Evolutionary conservation across 192 early-diverging fungal species (phyloP), one percentile per base, ranked within the genome.

Genomic region (Podila minutissima): DNA sequence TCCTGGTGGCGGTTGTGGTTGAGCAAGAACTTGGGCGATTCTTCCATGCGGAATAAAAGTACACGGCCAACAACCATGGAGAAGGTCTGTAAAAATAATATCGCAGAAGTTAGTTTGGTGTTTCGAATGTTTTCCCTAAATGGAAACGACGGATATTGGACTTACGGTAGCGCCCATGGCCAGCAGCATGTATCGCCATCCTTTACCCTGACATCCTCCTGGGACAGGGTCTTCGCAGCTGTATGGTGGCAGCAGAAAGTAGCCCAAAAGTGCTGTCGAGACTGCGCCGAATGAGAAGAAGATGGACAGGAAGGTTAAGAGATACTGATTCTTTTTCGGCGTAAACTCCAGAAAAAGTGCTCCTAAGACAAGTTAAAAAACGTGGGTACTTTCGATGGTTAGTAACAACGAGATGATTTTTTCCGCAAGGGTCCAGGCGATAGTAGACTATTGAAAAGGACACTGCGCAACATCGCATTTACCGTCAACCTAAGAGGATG

Each of bases 241-340:
- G 50, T 84, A 88, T 12, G 75, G 75, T 11, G 94, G 94, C 50
- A 97, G 50, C 9, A 95, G 68, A 19, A 86, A 62, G 71, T 92
- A 89, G 12, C 89, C 94, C 0, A 93, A 51, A 2, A 91, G 49
- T 0, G 93, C 92, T 9, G 93, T 82, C 31, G 94, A 65, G 29
- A 95, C 89, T 19, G 94, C 92, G 4, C 94, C 95, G 60, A 93
- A 83, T 2, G 95, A 94, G 63, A 94, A 97, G 62, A 97, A 95
- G 12, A 94, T 85, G 7, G 93, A 94, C 68, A 97, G 86, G 55
- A 97, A 87, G 0, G 94, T 97, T 74, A 97, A 84, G 49, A 95
- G 83, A 67, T 94, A 89, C 65, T 94, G 94, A 64, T 94, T 87
- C 62, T 90, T 87, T 59, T 89, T 86, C 28, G 95, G 95, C 35